Conservation (phyloP, 805 yeast genomes). For the Komagataella mondaviorum region DNA sequence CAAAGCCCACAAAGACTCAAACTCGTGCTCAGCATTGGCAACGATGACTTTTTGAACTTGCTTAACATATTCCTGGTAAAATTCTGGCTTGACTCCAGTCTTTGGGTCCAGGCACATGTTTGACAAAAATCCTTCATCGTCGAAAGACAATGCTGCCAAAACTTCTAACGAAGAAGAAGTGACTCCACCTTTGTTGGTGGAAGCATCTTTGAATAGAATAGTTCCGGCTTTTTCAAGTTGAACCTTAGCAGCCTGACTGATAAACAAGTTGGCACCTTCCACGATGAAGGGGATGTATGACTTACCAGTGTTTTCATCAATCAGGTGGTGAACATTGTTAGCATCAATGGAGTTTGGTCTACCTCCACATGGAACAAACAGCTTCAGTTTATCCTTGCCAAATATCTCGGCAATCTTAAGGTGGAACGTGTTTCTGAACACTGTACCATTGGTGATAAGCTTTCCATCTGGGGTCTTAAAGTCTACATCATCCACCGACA, state of each 20-base stretch:
- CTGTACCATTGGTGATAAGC: constrained; percentile 68
- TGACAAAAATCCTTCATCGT: constrained; percentile 66
- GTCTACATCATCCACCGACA: constrained; percentile 77
- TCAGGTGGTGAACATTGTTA: constrained; percentile 58
- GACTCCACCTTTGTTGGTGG: constrained; percentile 97
- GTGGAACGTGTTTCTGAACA: constrained; percentile 87
- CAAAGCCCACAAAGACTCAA: constrained; percentile 76
- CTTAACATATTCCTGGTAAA: constrained; percentile 73
- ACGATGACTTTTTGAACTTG: constrained; percentile 71
- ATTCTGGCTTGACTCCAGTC: constrained; percentile 44
- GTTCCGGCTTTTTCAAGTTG: constrained; percentile 80
- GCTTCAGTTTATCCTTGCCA: constrained; percentile 45
- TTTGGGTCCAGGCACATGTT: constrained; percentile 64
- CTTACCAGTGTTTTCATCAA: constrained; percentile 67
- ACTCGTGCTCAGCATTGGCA: constrained; percentile 71
- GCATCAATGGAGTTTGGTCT: constrained; percentile 94
- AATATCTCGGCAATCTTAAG: constrained; percentile 52
- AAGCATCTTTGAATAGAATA: constrained; percentile 84
- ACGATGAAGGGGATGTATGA: constrained; percentile 75
- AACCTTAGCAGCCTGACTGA: constrained; percentile 88
- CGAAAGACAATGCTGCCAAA: constrained; percentile 83
- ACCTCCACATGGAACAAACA: constrained; percentile 98
- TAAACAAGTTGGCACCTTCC: constrained; percentile 94
- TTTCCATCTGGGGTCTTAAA: constrained; percentile 66
- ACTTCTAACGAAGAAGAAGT: constrained; percentile 95